Evolutionary conservation across 106 monocot species (phyloP).

Genomic region (Allium sativum): DNA sequence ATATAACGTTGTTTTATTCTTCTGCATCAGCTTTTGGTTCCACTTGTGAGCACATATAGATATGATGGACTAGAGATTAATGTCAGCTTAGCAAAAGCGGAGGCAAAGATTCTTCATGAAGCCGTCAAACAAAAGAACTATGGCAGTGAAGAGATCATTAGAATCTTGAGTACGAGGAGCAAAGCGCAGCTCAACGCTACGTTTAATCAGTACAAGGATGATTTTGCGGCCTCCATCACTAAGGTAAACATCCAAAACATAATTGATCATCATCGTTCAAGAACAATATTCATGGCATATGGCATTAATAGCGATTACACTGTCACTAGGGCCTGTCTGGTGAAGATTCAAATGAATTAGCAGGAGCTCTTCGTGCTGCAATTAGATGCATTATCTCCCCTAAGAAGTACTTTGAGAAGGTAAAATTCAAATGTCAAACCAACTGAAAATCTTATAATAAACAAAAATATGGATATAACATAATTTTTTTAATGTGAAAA

Average conservation of each 20-base stretch:
- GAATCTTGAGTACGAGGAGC: conserved; percentile 88
- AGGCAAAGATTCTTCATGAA: conserved; percentile 54
- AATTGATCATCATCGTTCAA: neutral
- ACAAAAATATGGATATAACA: neutral
- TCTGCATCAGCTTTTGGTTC: conserved; percentile 53
- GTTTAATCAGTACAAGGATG: conserved; percentile 76
- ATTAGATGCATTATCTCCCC: conserved; percentile 49
- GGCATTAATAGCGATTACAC: neutral
- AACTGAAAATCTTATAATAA: neutral
- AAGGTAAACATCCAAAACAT: conserved; percentile 29
- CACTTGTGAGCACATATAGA: conserved; percentile 53
- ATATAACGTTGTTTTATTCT: neutral
- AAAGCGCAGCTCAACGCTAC: conserved; percentile 79
- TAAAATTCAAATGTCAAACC: conserved; percentile 4
- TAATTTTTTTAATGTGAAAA: neutral
- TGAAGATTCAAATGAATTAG: conserved; percentile 36
- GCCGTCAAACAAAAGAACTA: conserved; percentile 36
- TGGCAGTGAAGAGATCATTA: conserved; percentile 49
- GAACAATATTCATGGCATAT: neutral
- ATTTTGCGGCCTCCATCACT: conserved; percentile 37
- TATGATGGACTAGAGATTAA: conserved; percentile 59
- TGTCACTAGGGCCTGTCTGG: conserved; percentile 27
- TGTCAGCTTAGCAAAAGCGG: conserved; percentile 35
- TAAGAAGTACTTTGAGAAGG: conserved; percentile 77
- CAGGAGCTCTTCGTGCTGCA: conserved; percentile 30